phyloP scores from a whole-genome alignment of 2,329 filamentous ascomycete species.

The Diaporthe amygdali region DNA sequence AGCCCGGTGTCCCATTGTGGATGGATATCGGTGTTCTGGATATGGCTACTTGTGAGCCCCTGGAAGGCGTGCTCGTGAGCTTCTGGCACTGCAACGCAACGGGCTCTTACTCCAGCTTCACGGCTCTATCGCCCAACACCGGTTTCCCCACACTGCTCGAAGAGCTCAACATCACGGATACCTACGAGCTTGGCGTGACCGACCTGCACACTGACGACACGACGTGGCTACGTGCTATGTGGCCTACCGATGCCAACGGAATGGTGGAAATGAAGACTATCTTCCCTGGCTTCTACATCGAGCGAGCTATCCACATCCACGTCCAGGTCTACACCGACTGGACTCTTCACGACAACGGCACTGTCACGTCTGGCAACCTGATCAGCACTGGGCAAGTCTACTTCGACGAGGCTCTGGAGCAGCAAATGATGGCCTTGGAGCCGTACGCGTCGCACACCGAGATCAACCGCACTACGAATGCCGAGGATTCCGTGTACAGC shows the following conservation, averaged over 20 bases:
- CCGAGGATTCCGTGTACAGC: slow-evolving; percentile 6
- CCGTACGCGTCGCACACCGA: slow-evolving; percentile 10
- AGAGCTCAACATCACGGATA: slow-evolving; percentile 9
- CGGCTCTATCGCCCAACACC: slow-evolving; percentile 11
- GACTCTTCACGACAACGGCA: slow-evolving; percentile 10
- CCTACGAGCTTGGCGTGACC: background rate
- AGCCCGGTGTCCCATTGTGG: slow-evolving; percentile 14
- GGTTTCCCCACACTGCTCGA: background rate
- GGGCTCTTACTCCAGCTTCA: slow-evolving; percentile 15
- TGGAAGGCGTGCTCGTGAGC: slow-evolving; percentile 9
- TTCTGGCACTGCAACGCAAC: slow-evolving; percentile 22
- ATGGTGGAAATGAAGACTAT: slow-evolving; percentile 18
- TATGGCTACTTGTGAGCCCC: slow-evolving; percentile 20
- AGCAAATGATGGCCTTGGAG: slow-evolving; percentile 12
- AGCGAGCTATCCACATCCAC: slow-evolving; percentile 18
- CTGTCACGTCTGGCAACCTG: slow-evolving; percentile 1
- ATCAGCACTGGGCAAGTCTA: slow-evolving; percentile 7
- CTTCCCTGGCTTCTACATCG: slow-evolving; percentile 15
- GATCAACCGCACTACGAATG: slow-evolving; percentile 16
- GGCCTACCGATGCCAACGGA: slow-evolving; percentile 9
- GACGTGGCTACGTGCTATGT: slow-evolving; percentile 13
- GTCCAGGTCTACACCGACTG: slow-evolving; percentile 16
- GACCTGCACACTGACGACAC: slow-evolving; percentile 18
- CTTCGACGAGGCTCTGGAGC: slow-evolving; percentile 2
- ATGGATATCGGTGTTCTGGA: slow-evolving; percentile 20